Base-by-base conservation (phyloP, 805 yeast species). In the Yamadazyma sp. region DNA sequence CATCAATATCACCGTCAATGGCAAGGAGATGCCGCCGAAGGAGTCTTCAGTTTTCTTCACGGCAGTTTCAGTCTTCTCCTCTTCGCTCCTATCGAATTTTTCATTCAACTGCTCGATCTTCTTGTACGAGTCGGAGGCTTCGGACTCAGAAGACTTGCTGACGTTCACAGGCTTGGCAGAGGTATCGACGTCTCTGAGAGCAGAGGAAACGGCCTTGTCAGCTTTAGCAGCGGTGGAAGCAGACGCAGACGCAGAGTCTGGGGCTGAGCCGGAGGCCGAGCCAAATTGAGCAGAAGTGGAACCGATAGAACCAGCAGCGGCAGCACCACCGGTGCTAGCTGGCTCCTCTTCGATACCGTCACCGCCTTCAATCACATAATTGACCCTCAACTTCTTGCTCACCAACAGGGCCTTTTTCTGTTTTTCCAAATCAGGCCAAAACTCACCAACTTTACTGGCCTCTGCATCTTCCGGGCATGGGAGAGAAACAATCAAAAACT, bases 401-500 rank as follows among this genome's bases (percentile, higher is more conserved):
- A 72, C 67, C 38, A 80, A 71, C 47, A 72, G 72, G 20, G 68
- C 59, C 56, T 78, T 75, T 60, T 68, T 70, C 57, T 72, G 73
- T 23, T 74, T 57, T 58, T 83, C 90, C 57, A 88, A 72, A 38
- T 73, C 67, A n/a, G 83, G 55, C 96, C 96, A 89, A 52, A 75
- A 64, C 33, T 81, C 82, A 34, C 86, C 75, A 35, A 86, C 82
- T 50, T 60, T 70, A 18, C 73, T 54, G 28, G 75, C 67, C 36
- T 78, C 80, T 44, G 74, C 74, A 44, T 77, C 60, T 40, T 71
- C 75, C 12, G 84, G 80, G 44, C 88, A 78, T 32, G 96, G 95
- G 48, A 89, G 73, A 18, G 95, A 78, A 50, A 90, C 90, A 43
- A 93, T 80, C 54, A 91, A 77, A 61, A 93, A 93, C 68, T 93